Conservation (phyloP, 768 basidiomycete genomes). For the Collybia mongolica region DNA sequence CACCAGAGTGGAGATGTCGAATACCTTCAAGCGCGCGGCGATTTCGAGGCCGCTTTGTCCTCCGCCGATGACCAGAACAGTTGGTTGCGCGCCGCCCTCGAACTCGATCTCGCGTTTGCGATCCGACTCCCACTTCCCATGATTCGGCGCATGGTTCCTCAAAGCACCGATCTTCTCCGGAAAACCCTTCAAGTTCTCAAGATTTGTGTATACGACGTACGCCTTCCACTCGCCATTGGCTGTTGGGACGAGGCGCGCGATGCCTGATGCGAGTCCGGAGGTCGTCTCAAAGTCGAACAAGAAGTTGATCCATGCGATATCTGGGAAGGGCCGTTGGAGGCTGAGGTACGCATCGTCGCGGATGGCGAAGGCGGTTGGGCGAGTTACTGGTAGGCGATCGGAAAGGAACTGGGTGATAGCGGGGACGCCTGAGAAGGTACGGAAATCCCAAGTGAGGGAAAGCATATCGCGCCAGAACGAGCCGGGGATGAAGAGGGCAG, state of each 20-base stretch:
- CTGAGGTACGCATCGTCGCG: conserved; percentile 25
- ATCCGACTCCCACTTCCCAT: conserved; percentile 55
- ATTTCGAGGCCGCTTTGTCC: conserved; percentile 59
- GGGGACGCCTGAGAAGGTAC: conserved; percentile 17
- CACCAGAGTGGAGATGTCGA: conserved; percentile 58
- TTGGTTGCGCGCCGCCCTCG: conserved; percentile 39
- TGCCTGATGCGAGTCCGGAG: conserved; percentile 40
- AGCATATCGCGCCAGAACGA: conserved; percentile 20
- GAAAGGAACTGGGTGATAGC: conserved; percentile 16
- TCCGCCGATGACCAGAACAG: conserved; percentile 53
- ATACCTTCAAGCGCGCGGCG: conserved; percentile 62
- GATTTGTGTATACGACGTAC: conserved; percentile 50
- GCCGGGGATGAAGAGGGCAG: conserved; percentile 18
- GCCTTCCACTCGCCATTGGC: conserved; percentile 48
- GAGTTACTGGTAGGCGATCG: conserved; percentile 11
- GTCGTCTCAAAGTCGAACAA: conserved; percentile 50
- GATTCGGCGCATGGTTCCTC: conserved; percentile 30
- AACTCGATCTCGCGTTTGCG: conserved; percentile 42
- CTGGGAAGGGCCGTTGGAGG: conserved; percentile 42
- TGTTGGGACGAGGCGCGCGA: conserved; percentile 51
- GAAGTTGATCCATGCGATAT: conserved; percentile 55
- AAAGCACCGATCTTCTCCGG: conserved; percentile 52
- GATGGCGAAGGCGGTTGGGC: conserved; percentile 27
- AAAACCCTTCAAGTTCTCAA: conserved; percentile 50
- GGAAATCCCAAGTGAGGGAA: conserved; percentile 23